Evolutionary conservation across 2,329 filamentous ascomycete species (phyloP).

Genomic region (Phaeosphaeria sp.): DNA sequence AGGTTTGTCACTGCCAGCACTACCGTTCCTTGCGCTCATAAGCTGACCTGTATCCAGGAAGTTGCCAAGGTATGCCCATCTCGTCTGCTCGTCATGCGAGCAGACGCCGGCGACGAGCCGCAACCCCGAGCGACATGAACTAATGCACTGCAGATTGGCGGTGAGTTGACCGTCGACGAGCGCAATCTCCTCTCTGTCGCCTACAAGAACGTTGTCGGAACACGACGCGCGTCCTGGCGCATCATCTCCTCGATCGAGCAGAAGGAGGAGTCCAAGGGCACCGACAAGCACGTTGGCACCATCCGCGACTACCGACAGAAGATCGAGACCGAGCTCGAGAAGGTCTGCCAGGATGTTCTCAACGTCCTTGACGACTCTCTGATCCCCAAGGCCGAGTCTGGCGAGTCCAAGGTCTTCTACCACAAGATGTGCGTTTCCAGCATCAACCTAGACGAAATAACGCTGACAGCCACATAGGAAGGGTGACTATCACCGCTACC

Average conservation of each 20-base stretch:
- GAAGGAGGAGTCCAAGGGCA: constrained; percentile 99
- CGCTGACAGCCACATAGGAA: constrained; percentile 67
- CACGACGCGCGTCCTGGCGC: constrained; percentile 97
- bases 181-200: constrained; percentile 95
- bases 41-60: constrained; percentile 66
- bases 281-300: constrained; percentile 89
- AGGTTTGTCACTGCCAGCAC: constrained; percentile 61
- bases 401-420: constrained; percentile 99
- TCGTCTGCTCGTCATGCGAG: constrained; percentile 26
- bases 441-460: constrained; percentile 9
- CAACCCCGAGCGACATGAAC: constrained; percentile 11
- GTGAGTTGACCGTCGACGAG: constrained; percentile 72
- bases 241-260: constrained; percentile 99
- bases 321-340: constrained; percentile 96
- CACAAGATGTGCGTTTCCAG: constrained; percentile 93
- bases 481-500: constrained; percentile 95
- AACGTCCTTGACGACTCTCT: constrained; percentile 91
- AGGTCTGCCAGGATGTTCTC: constrained; percentile 97
- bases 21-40: constrained; percentile 13
- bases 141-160: constrained; percentile 61
- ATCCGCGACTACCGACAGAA: constrained; percentile 98
- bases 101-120: constrained; percentile 23
- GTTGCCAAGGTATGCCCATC: constrained; percentile 78
- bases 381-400: constrained; percentile 93
- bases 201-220: constrained; percentile 99